Percentiles rank a stretch among this genome's conserved stretches.
These are phyloP conservation scores for Calamus simplicifolius DNA, from an alignment of 176 grass and related monocot genomes.

Conservation along the genomic window DNA sequence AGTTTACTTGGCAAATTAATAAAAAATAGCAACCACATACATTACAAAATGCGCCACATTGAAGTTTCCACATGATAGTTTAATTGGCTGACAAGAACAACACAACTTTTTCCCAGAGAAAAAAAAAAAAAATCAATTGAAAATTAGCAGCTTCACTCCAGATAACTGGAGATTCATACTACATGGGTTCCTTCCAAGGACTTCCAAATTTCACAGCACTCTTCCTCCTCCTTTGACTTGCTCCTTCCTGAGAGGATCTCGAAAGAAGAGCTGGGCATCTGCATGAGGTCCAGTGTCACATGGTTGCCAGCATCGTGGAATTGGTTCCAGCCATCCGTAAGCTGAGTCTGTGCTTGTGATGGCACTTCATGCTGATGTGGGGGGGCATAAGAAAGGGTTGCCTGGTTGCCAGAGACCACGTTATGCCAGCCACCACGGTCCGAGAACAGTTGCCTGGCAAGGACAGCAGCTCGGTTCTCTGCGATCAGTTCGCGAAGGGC, in stretches of 20 bases:
- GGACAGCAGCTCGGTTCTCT: conserved; percentile 67
- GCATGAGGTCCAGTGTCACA: conserved; percentile 26
- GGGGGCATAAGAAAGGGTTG: conserved; percentile 4
- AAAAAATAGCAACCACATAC: too few relatives aligned
- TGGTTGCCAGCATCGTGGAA: conserved; percentile 25
- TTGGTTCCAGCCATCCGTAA: conserved; percentile 5
- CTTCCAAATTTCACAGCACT: conserved; percentile 2
- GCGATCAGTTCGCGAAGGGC: neutral
- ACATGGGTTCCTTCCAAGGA: conserved; percentile 3
- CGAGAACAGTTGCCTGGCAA: conserved; percentile 45
- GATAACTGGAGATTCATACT: neutral
- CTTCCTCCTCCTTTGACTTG: conserved; percentile 2
- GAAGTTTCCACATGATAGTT: too few relatives aligned
- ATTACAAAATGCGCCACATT: too few relatives aligned
- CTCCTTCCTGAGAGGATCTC: neutral
- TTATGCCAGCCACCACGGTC: conserved; percentile 19
- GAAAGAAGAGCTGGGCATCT: neutral
- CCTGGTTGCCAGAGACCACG: too few relatives aligned
- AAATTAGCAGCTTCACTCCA: too few relatives aligned
- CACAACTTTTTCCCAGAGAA: too few relatives aligned
- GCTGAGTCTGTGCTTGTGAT: neutral
- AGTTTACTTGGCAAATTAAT: too few relatives aligned
- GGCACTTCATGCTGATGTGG: conserved; percentile 9
- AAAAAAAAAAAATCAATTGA: too few relatives aligned
- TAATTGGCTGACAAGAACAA: too few relatives aligned